Conservation (phyloP, 2,329 filamentous ascomycete genomes). For the Nothopassalora personata region DNA sequence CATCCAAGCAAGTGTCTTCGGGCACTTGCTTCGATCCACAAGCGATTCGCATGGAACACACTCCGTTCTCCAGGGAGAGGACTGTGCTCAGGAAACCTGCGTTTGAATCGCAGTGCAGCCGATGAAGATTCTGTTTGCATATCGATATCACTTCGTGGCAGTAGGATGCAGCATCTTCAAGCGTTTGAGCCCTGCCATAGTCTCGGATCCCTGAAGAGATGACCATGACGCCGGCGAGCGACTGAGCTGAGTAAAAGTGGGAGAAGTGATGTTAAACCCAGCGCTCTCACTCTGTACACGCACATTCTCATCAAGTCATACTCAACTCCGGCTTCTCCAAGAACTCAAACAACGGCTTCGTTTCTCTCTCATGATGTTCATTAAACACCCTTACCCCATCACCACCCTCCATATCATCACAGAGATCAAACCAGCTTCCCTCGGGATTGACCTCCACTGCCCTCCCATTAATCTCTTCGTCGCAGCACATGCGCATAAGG, state of each 20-base stretch:
- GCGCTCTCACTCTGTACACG: too few relatives aligned
- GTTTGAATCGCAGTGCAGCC: neutral
- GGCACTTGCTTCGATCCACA: neutral
- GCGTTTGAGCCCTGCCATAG: too few relatives aligned
- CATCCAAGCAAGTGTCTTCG: neutral
- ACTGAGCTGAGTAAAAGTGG: too few relatives aligned
- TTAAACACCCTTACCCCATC: slow-evolving; percentile 6
- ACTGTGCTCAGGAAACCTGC: neutral
- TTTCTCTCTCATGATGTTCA: slow-evolving; percentile 6
- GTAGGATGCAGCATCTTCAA: too few relatives aligned
- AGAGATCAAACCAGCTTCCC: slow-evolving; percentile 6
- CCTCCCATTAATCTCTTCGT: slow-evolving; percentile 4
- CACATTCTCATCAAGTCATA: neutral
- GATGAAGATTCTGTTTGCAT: neutral
- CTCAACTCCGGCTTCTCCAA: neutral
- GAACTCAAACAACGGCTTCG: slow-evolving; percentile 7
- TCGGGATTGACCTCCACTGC: slow-evolving; percentile 11
- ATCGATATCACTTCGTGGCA: too few relatives aligned
- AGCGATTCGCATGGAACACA: neutral
- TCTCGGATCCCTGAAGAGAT: too few relatives aligned
- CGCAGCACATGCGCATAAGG: slow-evolving; percentile 9
- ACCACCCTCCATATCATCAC: slow-evolving; percentile 5
- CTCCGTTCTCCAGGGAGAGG: neutral
- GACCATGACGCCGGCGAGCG: too few relatives aligned
- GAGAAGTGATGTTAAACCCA: too few relatives aligned